Conservation (phyloP, 352 stramenopile genomes). For the Globisporangium uncinulatum region DNA sequence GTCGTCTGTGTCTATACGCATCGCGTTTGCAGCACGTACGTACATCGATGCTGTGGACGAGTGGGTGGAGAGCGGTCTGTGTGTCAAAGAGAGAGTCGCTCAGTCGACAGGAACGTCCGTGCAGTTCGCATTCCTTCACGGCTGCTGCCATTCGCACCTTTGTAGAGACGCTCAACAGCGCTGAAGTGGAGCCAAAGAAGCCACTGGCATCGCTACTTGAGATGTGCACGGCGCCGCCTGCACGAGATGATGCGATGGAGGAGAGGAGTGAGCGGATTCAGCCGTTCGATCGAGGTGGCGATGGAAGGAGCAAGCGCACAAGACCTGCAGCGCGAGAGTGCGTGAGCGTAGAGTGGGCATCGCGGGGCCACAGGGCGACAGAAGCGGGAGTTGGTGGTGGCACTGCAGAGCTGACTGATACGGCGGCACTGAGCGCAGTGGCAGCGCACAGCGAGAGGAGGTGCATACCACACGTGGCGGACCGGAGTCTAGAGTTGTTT, state of each 20-base stretch:
- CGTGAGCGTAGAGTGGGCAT: neutral
- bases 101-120: neutral
- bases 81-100: no score
- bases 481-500: no score
- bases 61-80: constrained; percentile 18
- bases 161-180: neutral
- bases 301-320: no score
- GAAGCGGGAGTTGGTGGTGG: neutral
- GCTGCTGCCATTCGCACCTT: neutral
- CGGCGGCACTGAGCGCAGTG: no score
- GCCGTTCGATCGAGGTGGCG: neutral
- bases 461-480: no score
- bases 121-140: neutral
- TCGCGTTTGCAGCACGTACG: neutral
- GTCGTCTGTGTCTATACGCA: neutral
- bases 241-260: neutral
- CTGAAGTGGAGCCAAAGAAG: neutral
- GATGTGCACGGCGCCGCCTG: neutral
- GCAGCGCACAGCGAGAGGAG: no score
- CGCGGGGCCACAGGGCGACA: neutral
- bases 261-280: no score
- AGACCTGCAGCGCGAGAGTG: neutral
- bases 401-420: no score
- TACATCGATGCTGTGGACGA: constrained; percentile 37
- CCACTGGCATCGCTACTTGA: neutral